Evolutionary conservation across 805 yeast genomes (phyloP).

Genomic region (Wickerhamiella sorbophila): DNA sequence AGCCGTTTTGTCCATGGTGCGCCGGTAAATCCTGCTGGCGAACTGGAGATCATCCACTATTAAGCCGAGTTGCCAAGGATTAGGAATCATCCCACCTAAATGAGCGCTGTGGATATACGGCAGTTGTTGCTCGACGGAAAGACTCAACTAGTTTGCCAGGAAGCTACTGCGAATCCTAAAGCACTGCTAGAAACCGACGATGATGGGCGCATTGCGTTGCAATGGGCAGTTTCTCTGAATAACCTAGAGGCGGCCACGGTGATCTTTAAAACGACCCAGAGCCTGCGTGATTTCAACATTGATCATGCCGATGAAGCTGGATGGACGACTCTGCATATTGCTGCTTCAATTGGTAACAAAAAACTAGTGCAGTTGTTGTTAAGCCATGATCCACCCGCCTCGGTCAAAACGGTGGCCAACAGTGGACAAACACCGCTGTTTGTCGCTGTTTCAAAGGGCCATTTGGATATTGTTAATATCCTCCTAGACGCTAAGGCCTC

Average conservation of each 20-base stretch:
- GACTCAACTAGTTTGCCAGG: not conserved
- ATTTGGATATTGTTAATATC: constrained; percentile 37
- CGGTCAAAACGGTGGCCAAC: constrained; percentile 43
- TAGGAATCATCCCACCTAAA: not conserved
- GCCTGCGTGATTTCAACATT: constrained; percentile 34
- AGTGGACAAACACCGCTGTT: constrained; percentile 62
- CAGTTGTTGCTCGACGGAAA: not conserved
- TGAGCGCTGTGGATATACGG: not conserved
- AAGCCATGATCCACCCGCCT: constrained; percentile 32
- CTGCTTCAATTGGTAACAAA: constrained; percentile 57
- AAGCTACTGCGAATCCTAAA: constrained; percentile 3
- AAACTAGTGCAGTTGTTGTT: constrained; percentile 37
- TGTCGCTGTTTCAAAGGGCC: constrained; percentile 59
- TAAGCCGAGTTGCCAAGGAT: not conserved
- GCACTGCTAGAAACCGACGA: constrained; percentile 31
- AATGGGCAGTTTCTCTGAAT: constrained; percentile 73
- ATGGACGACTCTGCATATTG: constrained; percentile 82
- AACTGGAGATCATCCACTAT: not conserved
- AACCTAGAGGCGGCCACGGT: constrained; percentile 37
- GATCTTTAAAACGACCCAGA: constrained; percentile 28
- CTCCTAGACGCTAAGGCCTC: constrained; percentile 49
- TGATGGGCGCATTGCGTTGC: constrained; percentile 69
- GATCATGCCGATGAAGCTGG: constrained; percentile 68
- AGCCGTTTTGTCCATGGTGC: not conserved
- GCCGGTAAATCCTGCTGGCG: not conserved